phyloP scores from a whole-genome alignment of 306 rosid species.

The Gastrolobium villosum region DNA sequence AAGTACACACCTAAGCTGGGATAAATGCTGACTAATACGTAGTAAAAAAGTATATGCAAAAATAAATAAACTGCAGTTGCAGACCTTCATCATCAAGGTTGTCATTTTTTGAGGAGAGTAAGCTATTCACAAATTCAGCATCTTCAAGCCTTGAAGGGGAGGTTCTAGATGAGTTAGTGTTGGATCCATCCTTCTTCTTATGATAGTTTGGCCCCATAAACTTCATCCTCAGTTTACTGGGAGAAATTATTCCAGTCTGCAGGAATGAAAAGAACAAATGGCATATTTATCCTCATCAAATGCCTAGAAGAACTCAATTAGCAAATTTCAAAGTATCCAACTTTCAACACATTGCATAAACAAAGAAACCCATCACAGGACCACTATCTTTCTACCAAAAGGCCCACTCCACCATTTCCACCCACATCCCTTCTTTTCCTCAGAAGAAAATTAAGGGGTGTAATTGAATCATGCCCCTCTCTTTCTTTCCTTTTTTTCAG shows the following conservation, averaged over 20 bases:
- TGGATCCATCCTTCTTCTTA: conserved; percentile 87
- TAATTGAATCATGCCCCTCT: conserved; percentile 28
- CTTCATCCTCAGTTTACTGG: conserved; percentile 94
- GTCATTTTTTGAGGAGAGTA: conserved; percentile 60
- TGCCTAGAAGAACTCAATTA: conserved; percentile 29
- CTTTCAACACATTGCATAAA: conserved; percentile 9
- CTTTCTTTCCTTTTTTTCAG: conserved; percentile 2
- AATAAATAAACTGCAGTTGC: conserved; percentile 23
- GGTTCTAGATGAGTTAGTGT: conserved; percentile 89
- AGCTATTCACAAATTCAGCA: conserved; percentile 77
- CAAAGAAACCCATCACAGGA: conserved; percentile 28
- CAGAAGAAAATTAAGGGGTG: conserved; percentile 22
- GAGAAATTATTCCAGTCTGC: conserved; percentile 95
- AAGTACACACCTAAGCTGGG: background rate
- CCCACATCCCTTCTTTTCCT: background rate
- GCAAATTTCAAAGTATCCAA: conserved; percentile 34
- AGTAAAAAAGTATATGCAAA: conserved; percentile 4
- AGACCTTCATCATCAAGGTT: conserved; percentile 81
- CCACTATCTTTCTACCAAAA: conserved; percentile 40
- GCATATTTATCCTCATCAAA: conserved; percentile 18
- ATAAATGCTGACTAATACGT: background rate
- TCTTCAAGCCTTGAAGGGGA: conserved; percentile 88
- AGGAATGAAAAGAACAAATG: conserved; percentile 12
- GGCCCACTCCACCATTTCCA: conserved; percentile 37
- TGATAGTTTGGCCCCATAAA: conserved; percentile 78